Evolutionary conservation across 257 asterid species (phyloP), one percentile per base, ranked within the genome.

Genomic region (Oldenlandia corymbosa): DNA sequence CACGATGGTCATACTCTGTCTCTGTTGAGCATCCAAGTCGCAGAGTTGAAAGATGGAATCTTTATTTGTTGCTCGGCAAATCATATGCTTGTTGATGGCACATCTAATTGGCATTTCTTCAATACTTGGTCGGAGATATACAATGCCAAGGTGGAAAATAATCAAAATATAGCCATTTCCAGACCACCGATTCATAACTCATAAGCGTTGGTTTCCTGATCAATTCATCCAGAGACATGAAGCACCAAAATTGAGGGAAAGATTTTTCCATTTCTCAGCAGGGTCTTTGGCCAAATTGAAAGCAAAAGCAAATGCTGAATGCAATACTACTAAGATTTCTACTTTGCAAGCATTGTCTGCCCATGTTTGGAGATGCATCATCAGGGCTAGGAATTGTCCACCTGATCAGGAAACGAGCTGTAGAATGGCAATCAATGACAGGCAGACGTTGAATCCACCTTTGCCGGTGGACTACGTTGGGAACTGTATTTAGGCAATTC

Each of bases 1-100:
- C 88, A 83, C 37, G 73, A 51, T 81, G 85, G 93, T 0, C 81
- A 68, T 64, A 60, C 28, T 4, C 18, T 13, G 47, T 66, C 82
- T 32, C 53, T 78, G 77, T 41, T 73, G 41, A 60, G 67, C 16
- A 55, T 78, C 28, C 76, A 78, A 16, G 72, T 78, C 11, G 70
- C 82, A 0, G 82, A 78, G 36, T 18, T 78, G 36, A 59, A 27
- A 7, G 82, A 78, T 60, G 82, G 79, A 7, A 16, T 78, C 31
- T 78, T 78, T 55, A 31, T 78, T 26, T 79, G 79, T 2, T 73
- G 76, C 32, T 70, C 77, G n/a, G 64, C 65, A 5, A 73, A 74
- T 28, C 82, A 78, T 34, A 62, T 20, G 14, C 30, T 67, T 26
- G 68, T 64, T 45, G 79, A 78, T 34, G 82, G 82, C 28, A 46